Evolutionary conservation across 331 rosid species (phyloP).

Genomic region (Arachis monticola): DNA sequence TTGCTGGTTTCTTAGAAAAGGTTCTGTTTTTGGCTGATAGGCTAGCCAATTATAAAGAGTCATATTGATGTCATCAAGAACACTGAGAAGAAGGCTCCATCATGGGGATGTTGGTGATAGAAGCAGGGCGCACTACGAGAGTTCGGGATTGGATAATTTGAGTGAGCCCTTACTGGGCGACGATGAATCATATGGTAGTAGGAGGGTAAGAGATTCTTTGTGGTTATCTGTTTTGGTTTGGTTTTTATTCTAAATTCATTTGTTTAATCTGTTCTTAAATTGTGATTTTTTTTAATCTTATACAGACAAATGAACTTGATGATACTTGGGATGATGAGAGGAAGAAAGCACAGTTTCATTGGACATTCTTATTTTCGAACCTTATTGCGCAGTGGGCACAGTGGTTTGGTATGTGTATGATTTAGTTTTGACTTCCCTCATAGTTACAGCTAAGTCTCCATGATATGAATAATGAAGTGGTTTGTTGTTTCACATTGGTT

Average conservation of each 20-base stretch:
- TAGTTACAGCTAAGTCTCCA: not conserved
- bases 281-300: not conserved
- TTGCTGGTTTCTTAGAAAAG: slow-evolving; percentile 33
- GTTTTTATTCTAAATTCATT: not conserved
- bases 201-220: slow-evolving; percentile 52
- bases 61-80: slow-evolving; percentile 62
- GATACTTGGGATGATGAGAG: slow-evolving; percentile 81
- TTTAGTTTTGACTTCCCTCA: slow-evolving; percentile 17
- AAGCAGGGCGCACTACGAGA: slow-evolving; percentile 60
- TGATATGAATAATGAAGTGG: slow-evolving; percentile 7
- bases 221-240: slow-evolving; percentile 8
- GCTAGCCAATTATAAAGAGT: slow-evolving; percentile 28
- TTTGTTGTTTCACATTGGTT: not conserved
- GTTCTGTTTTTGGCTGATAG: slow-evolving; percentile 42
- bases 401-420: slow-evolving; percentile 70
- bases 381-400: slow-evolving; percentile 89
- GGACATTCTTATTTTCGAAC: slow-evolving; percentile 82
- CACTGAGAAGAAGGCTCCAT: slow-evolving; percentile 83
- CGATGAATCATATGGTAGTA: slow-evolving; percentile 46
- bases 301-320: slow-evolving; percentile 53
- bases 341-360: slow-evolving; percentile 74
- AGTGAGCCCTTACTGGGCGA: slow-evolving; percentile 71
- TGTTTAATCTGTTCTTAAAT: slow-evolving; percentile 5
- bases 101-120: slow-evolving; percentile 85
- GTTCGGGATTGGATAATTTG: slow-evolving; percentile 59